Base-by-base conservation (phyloP, 2,329 filamentous ascomycete species). In the Pyrenophora seminiperda region DNA sequence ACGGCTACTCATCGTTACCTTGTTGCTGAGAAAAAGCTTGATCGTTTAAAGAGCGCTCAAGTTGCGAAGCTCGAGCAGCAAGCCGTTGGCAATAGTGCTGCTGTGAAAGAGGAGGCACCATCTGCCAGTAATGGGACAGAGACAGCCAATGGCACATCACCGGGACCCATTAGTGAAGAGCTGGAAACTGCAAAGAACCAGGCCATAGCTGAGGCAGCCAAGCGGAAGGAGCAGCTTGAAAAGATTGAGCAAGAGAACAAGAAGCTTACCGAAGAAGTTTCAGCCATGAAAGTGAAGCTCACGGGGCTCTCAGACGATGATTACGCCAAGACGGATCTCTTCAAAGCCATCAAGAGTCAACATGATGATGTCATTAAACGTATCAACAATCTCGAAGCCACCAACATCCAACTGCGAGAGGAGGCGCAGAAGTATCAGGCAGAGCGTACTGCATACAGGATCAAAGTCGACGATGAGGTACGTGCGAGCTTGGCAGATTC, bases 1-100 rank as follows among this genome's bases (percentile, higher is more conserved):
- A 87, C 85, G 27, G 94, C 93, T 13, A 96, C 91, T 4, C 79
- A 96, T 51, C 85, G 94, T 58, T 97, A 96, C 67, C 90, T 97
- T 78, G 90, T 95, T 61, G 94, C 94, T 0, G 94, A 99, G 72
- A 95, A 96, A 77, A 94, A 91, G 71, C 79, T 97, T 43, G 94
- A 99, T 71, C 85, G 94, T 34, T 84, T 88, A 18, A 93, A 90
- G 73, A 99, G 94, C 68, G 78, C 86, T 13, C 91, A 96, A 49
- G 91, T 97, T 1, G 89, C 92, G 54, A 96, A 96, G 71, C 76
- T 99, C 52, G 94, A 97, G 71, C 89, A 91, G 65, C 90, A 96
- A 74, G 91, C 92, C 6, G 63, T 71, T 6, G 49, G 49, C 7
- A 64, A 61, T 9, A 61, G 54, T 24, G 55, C 56, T 14, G 38